Evolutionary conservation across 257 asterid species (phyloP), one percentile per base, ranked within the genome.

Genomic region (Solanum chmielewskii): DNA sequence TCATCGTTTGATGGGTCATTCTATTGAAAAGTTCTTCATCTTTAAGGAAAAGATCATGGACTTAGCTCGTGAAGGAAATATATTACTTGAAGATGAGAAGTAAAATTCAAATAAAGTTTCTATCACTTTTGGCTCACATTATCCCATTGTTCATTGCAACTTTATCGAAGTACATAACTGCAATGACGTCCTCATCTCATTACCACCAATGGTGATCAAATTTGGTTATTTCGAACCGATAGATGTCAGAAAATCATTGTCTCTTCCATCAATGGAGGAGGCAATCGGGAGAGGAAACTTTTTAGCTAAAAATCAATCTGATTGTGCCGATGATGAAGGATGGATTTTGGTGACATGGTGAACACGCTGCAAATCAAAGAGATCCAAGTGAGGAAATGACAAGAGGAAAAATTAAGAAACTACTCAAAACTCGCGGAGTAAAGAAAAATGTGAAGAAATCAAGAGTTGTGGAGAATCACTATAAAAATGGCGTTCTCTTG

Each of bases 171-270:
- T 25, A 25, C 35, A 64, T 25, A 25, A 5, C 0, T 64, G 8
- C 1, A 18, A 25, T n/a, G 35, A 64, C 5, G 9, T 64, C 33
- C 33, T 11, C 0, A 16, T 33, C 33, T 0, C 2, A 64, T n/a
- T 15, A 25, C 9, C 33, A 10, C 9, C 35, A n/a, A 25, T 10
- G 18, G 5, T 5, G 18, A 64, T 64, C 0, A 64, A 64, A 64
- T 64, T 64, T 11, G 4, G 18, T 64, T 33, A 25, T 33, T 64
- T 64, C 6, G 3, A 64, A 11, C 35, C 9, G 1, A 64, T 25
- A 1, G 2, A 11, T 64, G 33, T 25, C 5, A 64, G 33, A 2
- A 11, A 6, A 52, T 52, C 10, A 52, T 16, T 52, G 23, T 6
- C 0, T 4, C 1, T 60, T 60, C 14, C 0, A 21, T 60, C 10